Evolutionary conservation across 805 yeast species (phyloP), one percentile per base, ranked within the genome.

Genomic region (Hanseniaspora lachancei): DNA sequence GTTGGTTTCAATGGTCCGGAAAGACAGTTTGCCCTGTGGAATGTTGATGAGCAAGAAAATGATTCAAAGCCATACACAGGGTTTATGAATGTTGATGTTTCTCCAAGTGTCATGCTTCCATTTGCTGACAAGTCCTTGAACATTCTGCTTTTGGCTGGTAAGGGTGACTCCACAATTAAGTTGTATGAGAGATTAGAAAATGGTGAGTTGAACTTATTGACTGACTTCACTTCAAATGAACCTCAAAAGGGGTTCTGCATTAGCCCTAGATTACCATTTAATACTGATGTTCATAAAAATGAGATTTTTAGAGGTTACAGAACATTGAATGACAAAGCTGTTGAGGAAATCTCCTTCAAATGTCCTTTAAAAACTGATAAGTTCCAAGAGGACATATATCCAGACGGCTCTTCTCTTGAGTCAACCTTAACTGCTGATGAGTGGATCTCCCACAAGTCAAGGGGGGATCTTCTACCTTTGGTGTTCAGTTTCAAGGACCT

Each of bases 121-220:
- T 79, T 85, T 63, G 93, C 72, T 66, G 99, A 93, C 66, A 85
- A 80, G 29, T 77, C 85, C 38, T 89, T 86, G 47, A 79, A 82
- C 56, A 79, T 89, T 57, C 74, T 93, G 58, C 93, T 84, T 65
- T 73, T 93, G 59, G 97, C 95, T 35, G 99, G 98, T 62, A 91
- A 93, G 70, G 97, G 97, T 68, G 98, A 93, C 69, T 97, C 97
- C 63, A 93, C 91, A 68, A 87, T 93, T 64, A 86, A 96, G 65
- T 91, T 91, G 71, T 93, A 74, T 66, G 98, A 93, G 73, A 88
- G 78, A 68, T 43, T 55, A n/a, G 88, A 82, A 59, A 80, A 86
- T 63, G 97, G 91, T 64, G 84, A 82, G 63, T 74, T 93, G 56
- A 82, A 75, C 69, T 87, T 85, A 62, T 72, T 93, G 58, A 86